These are phyloP conservation scores for Mytilinidion resinicola DNA, from an alignment of 495 filamentous ascomycete species.

Conservation along the genomic window DNA sequence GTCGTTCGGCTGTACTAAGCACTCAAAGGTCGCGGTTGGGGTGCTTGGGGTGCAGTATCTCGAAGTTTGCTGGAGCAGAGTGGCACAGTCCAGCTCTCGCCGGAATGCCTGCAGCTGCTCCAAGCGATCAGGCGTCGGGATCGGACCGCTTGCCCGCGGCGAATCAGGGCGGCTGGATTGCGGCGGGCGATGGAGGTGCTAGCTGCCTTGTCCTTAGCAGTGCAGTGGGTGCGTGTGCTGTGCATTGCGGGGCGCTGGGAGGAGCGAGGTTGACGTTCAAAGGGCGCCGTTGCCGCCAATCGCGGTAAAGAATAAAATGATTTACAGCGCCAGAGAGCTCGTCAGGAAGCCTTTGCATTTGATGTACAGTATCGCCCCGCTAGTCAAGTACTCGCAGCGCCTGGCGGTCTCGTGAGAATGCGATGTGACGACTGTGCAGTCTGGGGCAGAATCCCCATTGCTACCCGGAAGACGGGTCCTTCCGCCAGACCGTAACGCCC, in stretches of 20 bases:
- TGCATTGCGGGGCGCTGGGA: neutral
- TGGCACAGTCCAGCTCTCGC: neutral
- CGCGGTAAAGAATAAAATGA: neutral
- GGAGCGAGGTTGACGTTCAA: neutral
- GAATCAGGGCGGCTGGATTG: constrained; percentile 24
- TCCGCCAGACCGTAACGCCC: no score
- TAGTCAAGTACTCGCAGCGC: no score
- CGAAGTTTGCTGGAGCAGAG: neutral
- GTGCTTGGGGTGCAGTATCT: no score
- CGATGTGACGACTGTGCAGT: no score
- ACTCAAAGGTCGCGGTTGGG: neutral
- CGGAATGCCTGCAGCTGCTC: neutral
- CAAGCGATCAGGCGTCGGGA: neutral
- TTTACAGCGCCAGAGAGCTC: no score
- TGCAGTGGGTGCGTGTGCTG: constrained; percentile 5
- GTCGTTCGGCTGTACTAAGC: neutral
- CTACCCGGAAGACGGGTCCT: no score
- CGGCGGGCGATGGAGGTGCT: constrained; percentile 6
- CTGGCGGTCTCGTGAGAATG: no score
- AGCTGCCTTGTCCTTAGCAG: neutral
- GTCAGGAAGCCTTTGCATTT: no score
- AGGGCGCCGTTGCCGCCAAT: neutral
- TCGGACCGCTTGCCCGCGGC: constrained; percentile 19
- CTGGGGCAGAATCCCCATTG: no score
- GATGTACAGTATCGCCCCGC: no score